These are phyloP conservation scores for Uronychia setigera DNA, from an alignment of 73 alveolate species.

Conservation along the genomic window DNA sequence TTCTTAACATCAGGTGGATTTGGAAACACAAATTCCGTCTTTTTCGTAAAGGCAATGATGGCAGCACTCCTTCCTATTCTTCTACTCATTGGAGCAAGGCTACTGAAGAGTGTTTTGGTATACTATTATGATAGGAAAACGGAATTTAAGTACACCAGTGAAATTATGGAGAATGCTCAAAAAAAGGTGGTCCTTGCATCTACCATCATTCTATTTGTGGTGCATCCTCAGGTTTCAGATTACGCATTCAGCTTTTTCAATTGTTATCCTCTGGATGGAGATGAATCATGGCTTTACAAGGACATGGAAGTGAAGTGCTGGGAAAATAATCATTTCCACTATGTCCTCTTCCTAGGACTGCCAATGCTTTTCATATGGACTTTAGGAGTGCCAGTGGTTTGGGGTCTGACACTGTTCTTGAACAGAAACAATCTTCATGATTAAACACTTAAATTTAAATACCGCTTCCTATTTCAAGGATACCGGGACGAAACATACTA, in stretches of 20 bases:
- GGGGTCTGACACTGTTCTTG: neutral
- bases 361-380: conserved; percentile 54
- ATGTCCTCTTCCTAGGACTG: conserved; percentile 32
- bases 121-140: neutral
- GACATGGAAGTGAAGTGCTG: conserved; percentile 56
- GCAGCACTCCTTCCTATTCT: conserved; percentile 12
- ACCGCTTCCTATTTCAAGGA: conserved; percentile 38
- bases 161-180: conserved; percentile 1
- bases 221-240: conserved; percentile 56
- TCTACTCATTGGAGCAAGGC: neutral
- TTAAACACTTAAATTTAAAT: conserved; percentile 1
- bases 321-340: conserved; percentile 13
- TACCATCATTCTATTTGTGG: conserved; percentile 44
- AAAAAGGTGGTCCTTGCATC: conserved; percentile 29
- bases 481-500: conserved; percentile 13
- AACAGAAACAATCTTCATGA: conserved; percentile 19
- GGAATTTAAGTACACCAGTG: neutral
- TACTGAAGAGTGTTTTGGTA: conserved; percentile 19
- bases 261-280: conserved; percentile 53
- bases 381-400: conserved; percentile 44
- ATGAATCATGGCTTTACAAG: conserved; percentile 51
- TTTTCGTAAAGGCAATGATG: conserved; percentile 19
- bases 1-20: conserved; percentile 23
- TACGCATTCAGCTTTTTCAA: conserved; percentile 50
- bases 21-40: neutral